These are phyloP conservation scores for Talaromyces sp. DNA, from an alignment of 2,329 filamentous ascomycete species.

Conservation along the genomic window DNA sequence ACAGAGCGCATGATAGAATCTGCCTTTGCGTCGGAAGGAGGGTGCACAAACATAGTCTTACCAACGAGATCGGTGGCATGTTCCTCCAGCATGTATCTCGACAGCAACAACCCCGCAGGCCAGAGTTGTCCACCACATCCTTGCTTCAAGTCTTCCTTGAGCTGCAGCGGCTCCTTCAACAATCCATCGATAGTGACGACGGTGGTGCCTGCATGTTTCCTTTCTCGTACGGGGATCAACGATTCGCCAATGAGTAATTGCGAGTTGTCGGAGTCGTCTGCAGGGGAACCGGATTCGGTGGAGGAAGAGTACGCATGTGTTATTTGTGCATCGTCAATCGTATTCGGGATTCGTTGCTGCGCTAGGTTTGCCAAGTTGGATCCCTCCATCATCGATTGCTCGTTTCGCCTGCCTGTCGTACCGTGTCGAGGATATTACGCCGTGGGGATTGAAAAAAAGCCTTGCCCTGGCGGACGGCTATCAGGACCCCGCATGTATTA, in stretches of 20 bases:
- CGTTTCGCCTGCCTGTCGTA: background rate
- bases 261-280: constrained; percentile 23
- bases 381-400: background rate
- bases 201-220: constrained; percentile 52
- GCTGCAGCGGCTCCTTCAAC: constrained; percentile 63
- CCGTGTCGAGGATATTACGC: background rate
- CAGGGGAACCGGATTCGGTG: background rate
- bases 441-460: background rate
- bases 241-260: constrained; percentile 51
- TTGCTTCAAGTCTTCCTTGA: constrained; percentile 80
- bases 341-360: background rate
- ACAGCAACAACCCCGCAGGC: constrained; percentile 87
- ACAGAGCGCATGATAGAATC: too few species aligned
- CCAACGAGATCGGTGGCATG: constrained; percentile 60
- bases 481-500: background rate
- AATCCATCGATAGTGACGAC: constrained; percentile 67
- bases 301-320: background rate
- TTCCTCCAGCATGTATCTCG: constrained; percentile 78
- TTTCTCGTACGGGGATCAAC: constrained; percentile 52
- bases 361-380: constrained; percentile 1
- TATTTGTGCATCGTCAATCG: background rate
- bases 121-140: constrained; percentile 93
- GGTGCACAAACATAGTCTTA: constrained; percentile 67
- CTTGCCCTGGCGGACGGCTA: background rate
- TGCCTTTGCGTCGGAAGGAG: background rate